Percentiles rank a stretch among this genome's conserved stretches.
phyloP scores from a whole-genome alignment of 257 asterid genomes.

The Galeopsis tetrahit region DNA sequence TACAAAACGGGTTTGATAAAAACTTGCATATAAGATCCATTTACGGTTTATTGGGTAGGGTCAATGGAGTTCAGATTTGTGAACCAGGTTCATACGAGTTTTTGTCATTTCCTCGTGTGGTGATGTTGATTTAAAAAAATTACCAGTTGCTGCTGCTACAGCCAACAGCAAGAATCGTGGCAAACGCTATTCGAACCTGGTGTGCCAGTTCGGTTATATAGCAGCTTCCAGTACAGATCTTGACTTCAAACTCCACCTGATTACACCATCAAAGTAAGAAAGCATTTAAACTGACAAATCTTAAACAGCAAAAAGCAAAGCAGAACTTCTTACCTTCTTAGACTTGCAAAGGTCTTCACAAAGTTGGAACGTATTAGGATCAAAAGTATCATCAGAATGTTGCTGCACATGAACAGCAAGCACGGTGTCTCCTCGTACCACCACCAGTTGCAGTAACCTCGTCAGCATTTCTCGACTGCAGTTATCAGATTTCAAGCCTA shows the following conservation, averaged over 20 bases:
- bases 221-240: slow-evolving; percentile 61
- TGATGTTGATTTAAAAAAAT: neutral
- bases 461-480: slow-evolving; percentile 75
- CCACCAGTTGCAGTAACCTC: slow-evolving; percentile 52
- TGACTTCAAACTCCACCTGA: slow-evolving; percentile 83
- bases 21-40: no score
- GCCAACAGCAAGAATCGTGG: slow-evolving; percentile 58
- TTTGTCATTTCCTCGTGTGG: no score
- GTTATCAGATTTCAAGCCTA: slow-evolving; percentile 73
- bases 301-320: neutral
- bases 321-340: slow-evolving; percentile 41
- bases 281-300: neutral
- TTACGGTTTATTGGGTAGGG: no score
- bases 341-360: slow-evolving; percentile 56
- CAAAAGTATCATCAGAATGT: slow-evolving; percentile 51
- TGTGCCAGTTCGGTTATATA: slow-evolving; percentile 59
- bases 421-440: slow-evolving; percentile 53
- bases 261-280: slow-evolving; percentile 5
- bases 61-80: no score
- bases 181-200: slow-evolving; percentile 68
- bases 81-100: no score
- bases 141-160: slow-evolving; percentile 44
- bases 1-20: no score
- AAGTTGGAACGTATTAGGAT: slow-evolving; percentile 64
- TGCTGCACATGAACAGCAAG: slow-evolving; percentile 75